Base-by-base conservation (phyloP, 768 basidiomycete genomes). In the Coprinopsis sp. region DNA sequence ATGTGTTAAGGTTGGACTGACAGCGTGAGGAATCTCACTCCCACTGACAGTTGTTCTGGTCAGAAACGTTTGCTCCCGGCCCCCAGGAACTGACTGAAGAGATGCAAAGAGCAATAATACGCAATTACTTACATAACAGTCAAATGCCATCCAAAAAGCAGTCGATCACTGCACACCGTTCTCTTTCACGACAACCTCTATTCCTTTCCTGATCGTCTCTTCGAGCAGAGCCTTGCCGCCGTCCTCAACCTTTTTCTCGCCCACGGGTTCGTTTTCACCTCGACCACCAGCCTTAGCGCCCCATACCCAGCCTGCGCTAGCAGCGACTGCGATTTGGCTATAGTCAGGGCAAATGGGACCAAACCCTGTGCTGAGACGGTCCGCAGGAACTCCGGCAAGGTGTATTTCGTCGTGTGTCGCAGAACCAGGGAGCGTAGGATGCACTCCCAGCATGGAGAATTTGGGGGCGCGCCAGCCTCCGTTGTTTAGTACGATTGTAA, bases 391-490 rank as follows among this genome's bases (percentile, higher is more conserved):
- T 24, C 60, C 63, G 6, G 75, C 68, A 2, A 49, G 27, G 4
- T 22, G 34, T 18, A 37, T 21, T 33, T 37, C 31, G 2, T 82
- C 83, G 34, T 75, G n/a, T n/a, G n/a, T n/a, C n/a, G n/a, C n/a
- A n/a, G n/a, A n/a, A n/a, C n/a, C n/a, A n/a, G n/a, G 59, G 0
- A 84, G 84, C 0, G 56, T 51, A 0, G 84, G 85, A 53, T 87
- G 77, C 0, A 86, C 73, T 3, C 76, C 76, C 7, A 84, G 63
- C 79, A 87, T 78, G 0, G 82, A 84, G 12, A 76, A 54, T 51
- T 72, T 78, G 3, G 85, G 84, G 0, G 81, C 78, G 73, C 70
- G 78, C 82, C 81, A 83, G 0, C 82, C 83, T 0, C 82, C 83
- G 47, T 87, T 87, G 58, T 87, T 87, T 12, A 88, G 61, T 1